phyloP scores from a whole-genome alignment of 2,329 filamentous ascomycete species.

The Gremmenia infestans region DNA sequence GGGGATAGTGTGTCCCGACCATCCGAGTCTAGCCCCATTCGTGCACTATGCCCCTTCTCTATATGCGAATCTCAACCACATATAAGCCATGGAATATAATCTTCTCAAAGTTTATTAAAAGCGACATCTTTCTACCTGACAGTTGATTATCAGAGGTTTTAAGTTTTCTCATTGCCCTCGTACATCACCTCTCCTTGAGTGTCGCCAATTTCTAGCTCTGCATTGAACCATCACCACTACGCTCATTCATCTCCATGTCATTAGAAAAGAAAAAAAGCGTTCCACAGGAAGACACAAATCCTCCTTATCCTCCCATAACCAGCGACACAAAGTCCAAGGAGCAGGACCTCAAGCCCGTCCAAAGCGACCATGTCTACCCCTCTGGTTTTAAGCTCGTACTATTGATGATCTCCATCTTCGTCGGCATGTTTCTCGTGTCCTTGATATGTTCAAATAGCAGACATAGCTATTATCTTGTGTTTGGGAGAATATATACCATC shows the following conservation, averaged over 20 bases:
- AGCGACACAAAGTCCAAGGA: neutral
- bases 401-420: slow-evolving; percentile 9
- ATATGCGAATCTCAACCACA: too few species aligned
- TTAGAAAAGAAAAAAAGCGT: too few species aligned
- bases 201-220: too few species aligned
- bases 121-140: too few species aligned
- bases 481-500: slow-evolving; percentile 46
- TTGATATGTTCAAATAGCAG: slow-evolving; percentile 4
- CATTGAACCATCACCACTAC: too few species aligned
- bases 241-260: too few species aligned
- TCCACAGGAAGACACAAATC: too few species aligned
- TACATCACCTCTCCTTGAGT: neutral
- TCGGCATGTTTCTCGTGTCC: slow-evolving; percentile 11
- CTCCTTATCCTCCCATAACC: too few species aligned
- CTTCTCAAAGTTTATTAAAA: too few species aligned
- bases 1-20: neutral
- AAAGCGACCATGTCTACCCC: slow-evolving; percentile 7
- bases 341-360: neutral
- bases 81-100: too few species aligned
- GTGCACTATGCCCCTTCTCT: too few species aligned
- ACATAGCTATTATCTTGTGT: slow-evolving; percentile 36
- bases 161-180: neutral
- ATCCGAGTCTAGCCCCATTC: slow-evolving; percentile 5
- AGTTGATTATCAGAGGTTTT: too few species aligned
- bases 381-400: slow-evolving; percentile 9